Base-by-base conservation (phyloP, 2,329 filamentous ascomycete genomes). In the Fusarium keratoplasticum region DNA sequence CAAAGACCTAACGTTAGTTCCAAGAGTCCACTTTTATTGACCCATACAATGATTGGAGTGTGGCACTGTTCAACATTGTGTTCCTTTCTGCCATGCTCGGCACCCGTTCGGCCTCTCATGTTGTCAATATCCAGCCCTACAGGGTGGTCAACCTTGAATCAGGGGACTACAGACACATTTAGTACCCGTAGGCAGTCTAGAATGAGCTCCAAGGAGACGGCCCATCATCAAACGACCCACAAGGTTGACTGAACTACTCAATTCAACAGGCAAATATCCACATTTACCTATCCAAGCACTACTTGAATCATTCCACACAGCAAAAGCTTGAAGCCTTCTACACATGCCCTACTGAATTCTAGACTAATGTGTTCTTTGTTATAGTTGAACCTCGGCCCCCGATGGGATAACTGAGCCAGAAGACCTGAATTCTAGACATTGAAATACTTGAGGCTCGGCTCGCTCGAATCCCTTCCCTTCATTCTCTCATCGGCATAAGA, bases 401-500 rank as follows among this genome's bases (percentile, higher is more conserved):
- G n/a, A n/a, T n/a, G n/a, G n/a, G n/a, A n/a, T n/a, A n/a, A n/a
- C n/a, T n/a, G n/a, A 25, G 22, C 22, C 22, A 25, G 22, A 25
- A 25, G 22, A 25, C 22, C 22, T 20, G 11, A 18, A 40, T 74
- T 18, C 47, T 63, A 35, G 33, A 35, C 10, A 29, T 10, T 47
- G 25, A 62, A 68, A 35, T 64, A 20, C 18, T 20, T 66, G 10
- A 77, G 33, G 14, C 27, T 66, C 8, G 70, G 74, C 42, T 76
- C 74, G 11, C 3, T 66, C 11, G 77, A 76, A 4, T 40, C 36
- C 0, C 22, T 2, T 1, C 44, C 69, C 33, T 60, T 71, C 69
- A 82, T 74, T 52, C 77, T 77, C 16, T 79, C 75, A 55, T 82
- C 78, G 0, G 77, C 81, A 64, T 80, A 82, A 4, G 67, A 64